These are phyloP conservation scores for Globisporangium alternatum DNA, from an alignment of 352 stramenopile genomes.

Conservation along the genomic window DNA sequence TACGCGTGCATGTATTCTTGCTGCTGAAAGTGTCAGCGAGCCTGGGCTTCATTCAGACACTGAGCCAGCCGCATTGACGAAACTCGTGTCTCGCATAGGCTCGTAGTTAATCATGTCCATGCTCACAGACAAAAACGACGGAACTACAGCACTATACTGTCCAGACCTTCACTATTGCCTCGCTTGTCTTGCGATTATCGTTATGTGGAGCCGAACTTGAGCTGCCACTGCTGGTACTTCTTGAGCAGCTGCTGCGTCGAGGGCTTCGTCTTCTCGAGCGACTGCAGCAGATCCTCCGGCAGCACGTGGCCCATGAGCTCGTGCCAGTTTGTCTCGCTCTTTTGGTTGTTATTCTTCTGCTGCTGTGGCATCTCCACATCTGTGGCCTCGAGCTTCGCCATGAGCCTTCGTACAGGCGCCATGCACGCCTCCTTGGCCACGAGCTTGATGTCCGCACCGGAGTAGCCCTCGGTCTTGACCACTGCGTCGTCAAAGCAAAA, in stretches of 20 bases:
- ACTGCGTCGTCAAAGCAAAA: slow-evolving; percentile 61
- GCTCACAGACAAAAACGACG: too few species aligned
- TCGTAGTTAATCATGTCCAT: too few species aligned
- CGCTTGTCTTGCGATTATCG: not conserved
- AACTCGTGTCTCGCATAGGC: too few species aligned
- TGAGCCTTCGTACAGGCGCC: slow-evolving; percentile 70
- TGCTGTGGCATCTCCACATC: slow-evolving; percentile 16
- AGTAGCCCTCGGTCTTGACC: slow-evolving; percentile 65
- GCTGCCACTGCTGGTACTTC: slow-evolving; percentile 83
- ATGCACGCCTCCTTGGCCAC: slow-evolving; percentile 86
- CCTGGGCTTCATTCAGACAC: too few species aligned
- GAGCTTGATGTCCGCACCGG: slow-evolving; percentile 81
- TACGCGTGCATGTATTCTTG: too few species aligned
- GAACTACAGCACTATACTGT: too few species aligned
- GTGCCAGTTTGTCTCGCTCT: slow-evolving; percentile 39
- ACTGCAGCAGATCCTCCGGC: slow-evolving; percentile 43
- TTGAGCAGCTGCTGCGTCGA: slow-evolving; percentile 69
- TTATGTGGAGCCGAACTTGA: slow-evolving; percentile 74
- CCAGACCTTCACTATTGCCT: too few species aligned
- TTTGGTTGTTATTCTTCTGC: slow-evolving; percentile 20
- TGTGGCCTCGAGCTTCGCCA: slow-evolving; percentile 52
- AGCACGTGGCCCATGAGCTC: slow-evolving; percentile 58
- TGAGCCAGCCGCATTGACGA: too few species aligned
- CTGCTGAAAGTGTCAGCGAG: too few species aligned
- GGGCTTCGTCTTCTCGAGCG: slow-evolving; percentile 77